These are phyloP conservation scores for Globisporangium irregulare DNA, from an alignment of 352 stramenopile species.

Conservation along the genomic window DNA sequence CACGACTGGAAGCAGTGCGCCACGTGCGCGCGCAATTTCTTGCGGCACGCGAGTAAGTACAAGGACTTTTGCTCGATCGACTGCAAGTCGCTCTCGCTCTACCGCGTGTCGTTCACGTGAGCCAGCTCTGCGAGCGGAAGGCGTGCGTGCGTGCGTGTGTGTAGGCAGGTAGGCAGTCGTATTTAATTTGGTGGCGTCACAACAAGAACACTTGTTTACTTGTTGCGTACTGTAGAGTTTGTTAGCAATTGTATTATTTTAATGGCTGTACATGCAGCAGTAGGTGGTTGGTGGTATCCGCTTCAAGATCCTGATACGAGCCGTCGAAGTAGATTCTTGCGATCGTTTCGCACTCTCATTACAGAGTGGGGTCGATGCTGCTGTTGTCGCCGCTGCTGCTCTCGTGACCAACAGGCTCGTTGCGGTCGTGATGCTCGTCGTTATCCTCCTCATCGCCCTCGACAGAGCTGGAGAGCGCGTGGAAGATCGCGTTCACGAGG, in stretches of 20 bases:
- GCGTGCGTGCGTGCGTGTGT: background rate
- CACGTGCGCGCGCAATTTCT: constrained; percentile 63
- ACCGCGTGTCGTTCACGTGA: constrained; percentile 25
- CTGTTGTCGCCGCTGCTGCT: background rate
- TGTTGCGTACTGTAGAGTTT: background rate
- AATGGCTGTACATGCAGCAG: background rate
- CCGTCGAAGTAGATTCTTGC: background rate
- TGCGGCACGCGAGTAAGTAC: constrained; percentile 48
- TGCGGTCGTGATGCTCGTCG: background rate
- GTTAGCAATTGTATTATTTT: background rate
- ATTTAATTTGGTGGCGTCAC: constrained; percentile 14
- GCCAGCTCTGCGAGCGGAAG: background rate
- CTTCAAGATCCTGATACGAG: background rate
- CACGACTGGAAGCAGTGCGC: constrained; percentile 44
- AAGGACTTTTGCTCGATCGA: constrained; percentile 67
- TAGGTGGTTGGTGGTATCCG: background rate
- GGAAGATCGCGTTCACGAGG: constrained; percentile 14
- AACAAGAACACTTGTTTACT: constrained; percentile 1
- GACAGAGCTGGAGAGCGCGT: constrained; percentile 8
- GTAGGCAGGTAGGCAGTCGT: background rate
- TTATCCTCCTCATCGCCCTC: background rate
- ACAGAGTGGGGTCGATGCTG: background rate
- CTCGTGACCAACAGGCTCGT: background rate
- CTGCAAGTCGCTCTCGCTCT: constrained; percentile 71
- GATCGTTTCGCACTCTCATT: background rate